These are phyloP conservation scores for Linanthus parryae DNA, from an alignment of 148 eudicot species.

Conservation along the genomic window DNA sequence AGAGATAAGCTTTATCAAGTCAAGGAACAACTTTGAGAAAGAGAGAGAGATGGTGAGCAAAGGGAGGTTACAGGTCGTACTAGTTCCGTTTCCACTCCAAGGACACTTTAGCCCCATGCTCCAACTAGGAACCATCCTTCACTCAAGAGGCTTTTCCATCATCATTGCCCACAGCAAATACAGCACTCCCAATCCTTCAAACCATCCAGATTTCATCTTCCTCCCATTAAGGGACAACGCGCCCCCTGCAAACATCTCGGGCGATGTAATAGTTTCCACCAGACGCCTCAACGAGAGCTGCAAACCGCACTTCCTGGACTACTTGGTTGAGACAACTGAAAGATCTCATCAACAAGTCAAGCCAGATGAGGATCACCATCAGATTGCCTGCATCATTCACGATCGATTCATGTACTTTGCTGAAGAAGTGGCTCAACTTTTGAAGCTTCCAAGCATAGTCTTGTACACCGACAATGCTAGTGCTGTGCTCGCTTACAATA, in stretches of 20 bases:
- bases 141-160: slow-evolving; percentile 26
- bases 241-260: neutral
- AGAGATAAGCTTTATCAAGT: too few species aligned
- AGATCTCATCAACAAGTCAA: too few species aligned
- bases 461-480: slow-evolving; percentile 16
- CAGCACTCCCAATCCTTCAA: slow-evolving; percentile 24
- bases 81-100: slow-evolving; percentile 26
- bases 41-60: slow-evolving; percentile 1
- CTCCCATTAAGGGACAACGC: slow-evolving; percentile 7
- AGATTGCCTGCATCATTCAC: slow-evolving; percentile 16
- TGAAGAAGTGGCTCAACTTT: slow-evolving; percentile 16
- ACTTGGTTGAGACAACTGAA: too few species aligned
- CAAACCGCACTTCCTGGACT: slow-evolving; percentile 8
- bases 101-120: slow-evolving; percentile 38
- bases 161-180: slow-evolving; percentile 21
- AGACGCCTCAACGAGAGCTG: slow-evolving; percentile 12
- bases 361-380: neutral
- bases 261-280: neutral
- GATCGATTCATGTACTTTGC: slow-evolving; percentile 21
- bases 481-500: slow-evolving; percentile 1
- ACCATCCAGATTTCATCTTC: slow-evolving; percentile 28
- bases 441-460: slow-evolving; percentile 17
- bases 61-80: slow-evolving; percentile 3
- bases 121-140: slow-evolving; percentile 22
- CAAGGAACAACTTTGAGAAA: neutral